Base-by-base conservation (phyloP, 1,284 basidiomycete species). In the Malassezia obtusa region DNA sequence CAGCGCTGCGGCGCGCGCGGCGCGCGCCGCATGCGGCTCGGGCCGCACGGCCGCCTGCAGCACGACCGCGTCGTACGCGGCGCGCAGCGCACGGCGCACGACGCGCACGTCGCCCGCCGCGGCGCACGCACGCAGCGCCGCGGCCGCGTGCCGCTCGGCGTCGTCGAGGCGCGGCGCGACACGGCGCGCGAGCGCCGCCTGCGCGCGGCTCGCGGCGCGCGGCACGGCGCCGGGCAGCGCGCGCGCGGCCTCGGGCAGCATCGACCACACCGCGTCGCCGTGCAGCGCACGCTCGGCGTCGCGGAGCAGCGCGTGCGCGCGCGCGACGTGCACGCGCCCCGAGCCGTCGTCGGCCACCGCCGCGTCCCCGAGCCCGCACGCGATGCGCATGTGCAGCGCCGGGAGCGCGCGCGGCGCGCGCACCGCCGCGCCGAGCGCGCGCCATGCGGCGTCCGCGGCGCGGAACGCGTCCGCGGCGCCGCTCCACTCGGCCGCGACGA, bases 161-260 rank as follows among this genome's bases (percentile, higher is more conserved):
- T 37, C 26, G 24, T 38, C 37, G 7, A 43, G 37, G n/a, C 25
- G 24, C 15, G 39, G 6, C 11, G 24, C 8, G 7, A 28, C 39
- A 12, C 36, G 38, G 12, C 21, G 24, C 8, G 17, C 45, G 10
- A 25, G 35, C 45, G 32, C 6, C 10, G 26, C 25, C 19, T n/a
- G 33, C 10, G 22, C 19, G 19, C 45, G 45, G 11, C 15, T 24
- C 11, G 24, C 21, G 10, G 31, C 6, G 15, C 14, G 25, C 4
- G n/a, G 9, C 7, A 37, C 30, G 11, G 26, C 31, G 12, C 45
- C 21, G 0, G 67, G 67, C 24, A 68, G 51, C 7, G 62, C 65
- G 17, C 65, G 57, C 32, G 67, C 64, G 8, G 61, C 57, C 33
- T 71, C 68, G 6, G 68, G 61, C 14, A 71, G 59, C 59, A 66